phyloP scores from a whole-genome alignment of 495 filamentous ascomycete genomes.

The Chaetomium tenue region DNA sequence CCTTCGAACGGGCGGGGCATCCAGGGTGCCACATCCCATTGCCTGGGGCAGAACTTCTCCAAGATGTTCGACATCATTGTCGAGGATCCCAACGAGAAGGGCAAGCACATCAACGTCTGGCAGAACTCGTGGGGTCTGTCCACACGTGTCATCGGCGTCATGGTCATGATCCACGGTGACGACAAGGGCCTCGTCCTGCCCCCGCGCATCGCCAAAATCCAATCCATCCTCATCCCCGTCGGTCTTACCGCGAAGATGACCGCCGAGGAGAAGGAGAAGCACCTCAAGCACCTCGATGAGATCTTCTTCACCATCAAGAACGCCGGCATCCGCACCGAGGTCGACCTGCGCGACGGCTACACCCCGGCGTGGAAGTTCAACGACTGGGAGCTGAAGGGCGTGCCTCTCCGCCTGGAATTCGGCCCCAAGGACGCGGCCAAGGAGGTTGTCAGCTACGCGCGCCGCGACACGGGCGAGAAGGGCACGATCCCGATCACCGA shows the following conservation, averaged over 20 bases:
- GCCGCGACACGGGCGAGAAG: slow-evolving; percentile 85
- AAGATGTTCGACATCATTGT: slow-evolving; percentile 98
- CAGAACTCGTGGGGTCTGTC: slow-evolving; percentile 99
- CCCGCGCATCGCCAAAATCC: slow-evolving; percentile 77
- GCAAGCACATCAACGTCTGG: slow-evolving; percentile 77
- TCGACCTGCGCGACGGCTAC: slow-evolving; percentile 80
- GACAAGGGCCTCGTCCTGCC: slow-evolving; percentile 91
- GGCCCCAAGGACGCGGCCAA: slow-evolving; percentile 89
- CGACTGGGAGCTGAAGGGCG: slow-evolving; percentile 93
- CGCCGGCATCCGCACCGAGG: slow-evolving; percentile 65
- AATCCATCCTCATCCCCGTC: slow-evolving; percentile 88
- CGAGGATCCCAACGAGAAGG: slow-evolving; percentile 67
- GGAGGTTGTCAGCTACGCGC: slow-evolving; percentile 76
- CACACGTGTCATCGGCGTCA: slow-evolving; percentile 91
- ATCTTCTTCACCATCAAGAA: slow-evolving; percentile 63
- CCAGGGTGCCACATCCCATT: slow-evolving; percentile 91
- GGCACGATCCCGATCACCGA: slow-evolving; percentile 69
- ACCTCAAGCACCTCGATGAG: slow-evolving; percentile 67
- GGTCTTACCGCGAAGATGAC: slow-evolving; percentile 83
- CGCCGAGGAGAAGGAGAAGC: slow-evolving; percentile 68
- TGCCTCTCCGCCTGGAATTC: slow-evolving; percentile 90
- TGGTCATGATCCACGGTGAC: slow-evolving; percentile 97
- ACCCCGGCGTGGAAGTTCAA: slow-evolving; percentile 97
- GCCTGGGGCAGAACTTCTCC: slow-evolving; percentile 93
- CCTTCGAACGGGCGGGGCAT: slow-evolving; percentile 92